These are phyloP conservation scores for Globisporangium ultimum DNA, from an alignment of 352 stramenopile species.

Conservation along the genomic window DNA sequence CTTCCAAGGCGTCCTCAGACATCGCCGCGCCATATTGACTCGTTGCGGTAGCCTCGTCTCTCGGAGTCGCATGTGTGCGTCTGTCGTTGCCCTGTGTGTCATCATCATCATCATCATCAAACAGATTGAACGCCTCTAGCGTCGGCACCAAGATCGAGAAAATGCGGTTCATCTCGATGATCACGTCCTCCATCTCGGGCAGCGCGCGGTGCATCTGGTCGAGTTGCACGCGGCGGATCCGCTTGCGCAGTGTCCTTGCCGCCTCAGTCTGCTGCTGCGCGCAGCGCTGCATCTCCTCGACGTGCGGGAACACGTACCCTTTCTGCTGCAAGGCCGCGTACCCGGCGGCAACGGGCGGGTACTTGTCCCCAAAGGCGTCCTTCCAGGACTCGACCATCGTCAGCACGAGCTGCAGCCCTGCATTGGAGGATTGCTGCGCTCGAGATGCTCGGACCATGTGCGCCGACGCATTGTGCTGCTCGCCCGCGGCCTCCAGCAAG, in stretches of 20 bases:
- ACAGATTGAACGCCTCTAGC: constrained; percentile 54
- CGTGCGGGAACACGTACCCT: constrained; percentile 53
- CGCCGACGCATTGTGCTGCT: constrained; percentile 14
- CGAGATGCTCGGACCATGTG: not conserved
- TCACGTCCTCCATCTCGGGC: constrained; percentile 61
- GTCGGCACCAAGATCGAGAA: constrained; percentile 77
- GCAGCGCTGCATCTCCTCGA: constrained; percentile 4
- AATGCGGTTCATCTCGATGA: constrained; percentile 69
- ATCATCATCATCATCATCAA: not conserved
- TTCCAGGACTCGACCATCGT: constrained; percentile 60
- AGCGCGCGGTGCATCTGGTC: constrained; percentile 35
- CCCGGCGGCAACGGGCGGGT: constrained; percentile 53
- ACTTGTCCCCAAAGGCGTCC: constrained; percentile 49
- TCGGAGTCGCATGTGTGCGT: not conserved
- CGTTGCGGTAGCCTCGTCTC: not conserved
- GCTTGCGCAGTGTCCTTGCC: constrained; percentile 10
- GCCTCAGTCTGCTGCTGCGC: constrained; percentile 26
- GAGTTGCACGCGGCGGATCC: constrained; percentile 18
- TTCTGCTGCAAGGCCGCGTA: constrained; percentile 39
- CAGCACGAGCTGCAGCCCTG: constrained; percentile 25
- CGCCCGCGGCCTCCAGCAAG: constrained; percentile 43
- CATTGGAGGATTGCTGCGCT: not conserved
- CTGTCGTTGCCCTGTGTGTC: not conserved
- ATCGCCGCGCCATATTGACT: constrained; percentile 1
- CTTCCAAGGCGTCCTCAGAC: not conserved